Conservation (phyloP, 2,329 filamentous ascomycete genomes). For the Fusarium cyanostomum region DNA sequence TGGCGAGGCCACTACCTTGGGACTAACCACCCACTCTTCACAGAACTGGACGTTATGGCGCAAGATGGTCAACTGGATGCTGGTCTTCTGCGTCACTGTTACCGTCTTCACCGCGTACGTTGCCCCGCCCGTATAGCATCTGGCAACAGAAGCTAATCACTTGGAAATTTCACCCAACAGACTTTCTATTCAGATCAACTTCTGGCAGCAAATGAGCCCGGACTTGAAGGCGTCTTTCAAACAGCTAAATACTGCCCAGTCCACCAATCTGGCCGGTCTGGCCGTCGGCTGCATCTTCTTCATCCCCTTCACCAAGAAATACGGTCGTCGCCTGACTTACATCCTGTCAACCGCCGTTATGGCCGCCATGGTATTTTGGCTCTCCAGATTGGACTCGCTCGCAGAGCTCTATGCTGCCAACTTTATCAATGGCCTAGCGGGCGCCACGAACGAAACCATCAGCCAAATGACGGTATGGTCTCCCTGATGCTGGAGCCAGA, state of each 20-base stretch:
- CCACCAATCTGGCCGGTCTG: constrained; percentile 42
- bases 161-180: not conserved
- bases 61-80: constrained; percentile 38
- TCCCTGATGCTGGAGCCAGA: not conserved
- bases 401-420: constrained; percentile 3
- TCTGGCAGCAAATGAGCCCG: constrained; percentile 44
- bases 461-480: constrained; percentile 45
- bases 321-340: constrained; percentile 44
- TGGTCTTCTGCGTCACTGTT: constrained; percentile 37
- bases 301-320: constrained; percentile 46
- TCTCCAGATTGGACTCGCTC: constrained; percentile 2
- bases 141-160: no score
- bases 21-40: no score
- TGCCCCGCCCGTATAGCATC: no score
- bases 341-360: constrained; percentile 26
- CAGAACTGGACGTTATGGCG: constrained; percentile 42
- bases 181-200: constrained; percentile 26
- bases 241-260: constrained; percentile 39
- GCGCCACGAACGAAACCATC: constrained; percentile 49
- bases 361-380: constrained; percentile 23
- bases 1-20: not conserved
- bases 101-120: constrained; percentile 35
- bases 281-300: constrained; percentile 45
- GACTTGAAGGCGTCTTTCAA: constrained; percentile 39
- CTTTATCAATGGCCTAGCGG: constrained; percentile 46